These are phyloP conservation scores for Chlamydomonas sphaeroides DNA, from an alignment of 139 green algal genomes.

Conservation along the genomic window DNA sequence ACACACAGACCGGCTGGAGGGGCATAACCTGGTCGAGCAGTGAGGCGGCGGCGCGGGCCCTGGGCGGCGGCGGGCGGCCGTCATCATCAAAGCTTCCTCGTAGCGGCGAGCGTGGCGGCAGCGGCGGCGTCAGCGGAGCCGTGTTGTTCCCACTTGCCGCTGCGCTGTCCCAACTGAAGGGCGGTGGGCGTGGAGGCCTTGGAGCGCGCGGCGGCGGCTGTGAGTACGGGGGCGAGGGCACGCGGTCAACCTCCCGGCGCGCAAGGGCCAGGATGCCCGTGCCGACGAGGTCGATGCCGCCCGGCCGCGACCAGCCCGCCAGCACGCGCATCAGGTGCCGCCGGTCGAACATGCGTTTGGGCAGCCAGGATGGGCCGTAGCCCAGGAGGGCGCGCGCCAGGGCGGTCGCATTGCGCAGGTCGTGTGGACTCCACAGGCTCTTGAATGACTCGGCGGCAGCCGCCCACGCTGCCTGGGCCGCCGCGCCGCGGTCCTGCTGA, in stretches of 20 bases:
- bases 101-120: not conserved
- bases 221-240: no score
- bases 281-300: not conserved
- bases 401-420: not conserved
- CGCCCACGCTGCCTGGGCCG: not conserved
- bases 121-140: not conserved
- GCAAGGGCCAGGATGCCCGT: not conserved
- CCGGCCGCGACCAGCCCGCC: not conserved
- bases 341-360: not conserved
- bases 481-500: no score
- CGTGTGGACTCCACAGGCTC: not conserved
- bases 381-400: not conserved
- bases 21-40: not conserved
- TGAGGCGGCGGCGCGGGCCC: no score
- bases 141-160: no score
- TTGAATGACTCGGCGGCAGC: not conserved
- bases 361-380: not conserved
- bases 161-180: not conserved
- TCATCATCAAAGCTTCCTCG: not conserved
- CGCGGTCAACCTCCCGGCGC: not conserved
- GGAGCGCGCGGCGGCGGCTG: not conserved
- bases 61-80: no score
- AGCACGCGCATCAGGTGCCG: not conserved
- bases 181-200: no score
- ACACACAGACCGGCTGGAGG: not conserved